Evolutionary conservation across 805 yeast genomes (phyloP).

Genomic region (Myxozyma sirexii): DNA sequence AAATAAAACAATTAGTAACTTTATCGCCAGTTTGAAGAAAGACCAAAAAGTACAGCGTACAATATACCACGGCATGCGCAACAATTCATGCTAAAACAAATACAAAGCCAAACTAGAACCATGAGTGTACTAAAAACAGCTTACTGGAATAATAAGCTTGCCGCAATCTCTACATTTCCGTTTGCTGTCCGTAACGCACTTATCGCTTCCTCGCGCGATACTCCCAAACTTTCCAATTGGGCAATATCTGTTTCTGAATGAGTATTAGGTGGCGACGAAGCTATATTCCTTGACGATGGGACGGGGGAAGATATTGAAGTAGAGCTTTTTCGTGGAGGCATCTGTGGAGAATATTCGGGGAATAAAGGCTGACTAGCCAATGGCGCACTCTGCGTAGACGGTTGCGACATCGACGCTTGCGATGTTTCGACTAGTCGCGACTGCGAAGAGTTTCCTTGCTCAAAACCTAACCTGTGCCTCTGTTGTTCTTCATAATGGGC

Average conservation of each 20-base stretch:
- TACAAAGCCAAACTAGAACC: too few species aligned
- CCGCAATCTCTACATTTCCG: constrained; percentile 87
- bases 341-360: constrained; percentile 14
- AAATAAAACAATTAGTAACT: not conserved
- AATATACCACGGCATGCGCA: too few species aligned
- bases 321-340: constrained; percentile 8
- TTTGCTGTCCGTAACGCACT: constrained; percentile 64
- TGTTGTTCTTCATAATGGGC: constrained; percentile 5
- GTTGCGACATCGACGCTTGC: not conserved
- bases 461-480: not conserved
- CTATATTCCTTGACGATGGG: not conserved
- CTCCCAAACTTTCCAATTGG: constrained; percentile 69
- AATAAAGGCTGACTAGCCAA: constrained; percentile 5
- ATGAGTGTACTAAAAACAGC: too few species aligned
- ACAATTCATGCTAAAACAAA: too few species aligned
- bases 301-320: not conserved
- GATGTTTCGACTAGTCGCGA: not conserved
- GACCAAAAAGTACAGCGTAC: too few species aligned
- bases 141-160: constrained; percentile 52
- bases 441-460: not conserved
- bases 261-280: constrained; percentile 3
- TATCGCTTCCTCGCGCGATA: constrained; percentile 62
- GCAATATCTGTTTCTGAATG: constrained; percentile 47
- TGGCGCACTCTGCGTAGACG: not conserved
- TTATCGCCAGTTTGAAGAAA: not conserved